Evolutionary conservation across 2,329 filamentous ascomycete species (phyloP).

Genomic region (Colletotrichum salicis): DNA sequence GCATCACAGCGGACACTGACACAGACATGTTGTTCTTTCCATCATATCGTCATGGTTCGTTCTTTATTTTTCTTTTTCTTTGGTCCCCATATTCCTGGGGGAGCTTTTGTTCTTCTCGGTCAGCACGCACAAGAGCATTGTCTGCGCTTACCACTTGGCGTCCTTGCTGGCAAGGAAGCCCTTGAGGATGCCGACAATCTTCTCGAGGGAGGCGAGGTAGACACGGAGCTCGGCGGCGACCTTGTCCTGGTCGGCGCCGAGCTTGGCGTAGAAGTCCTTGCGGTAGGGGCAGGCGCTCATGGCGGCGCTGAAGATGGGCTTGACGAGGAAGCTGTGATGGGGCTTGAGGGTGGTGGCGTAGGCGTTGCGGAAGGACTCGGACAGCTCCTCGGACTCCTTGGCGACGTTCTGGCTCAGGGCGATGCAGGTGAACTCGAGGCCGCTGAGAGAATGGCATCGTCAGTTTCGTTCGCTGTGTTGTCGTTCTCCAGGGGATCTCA

Average conservation of each 20-base stretch:
- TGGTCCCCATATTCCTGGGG: neutral
- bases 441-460: constrained; percentile 61
- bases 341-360: constrained; percentile 91
- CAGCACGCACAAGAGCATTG: neutral
- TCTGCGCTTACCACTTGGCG: constrained; percentile 62
- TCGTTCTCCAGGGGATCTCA: neutral
- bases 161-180: constrained; percentile 66
- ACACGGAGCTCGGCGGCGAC: constrained; percentile 71
- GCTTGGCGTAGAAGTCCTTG: constrained; percentile 90
- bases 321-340: constrained; percentile 90
- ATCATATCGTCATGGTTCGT: constrained; percentile 27
- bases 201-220: constrained; percentile 83
- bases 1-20: constrained; percentile 23
- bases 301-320: constrained; percentile 91
- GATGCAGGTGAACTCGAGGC: constrained; percentile 91
- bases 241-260: constrained; percentile 74
- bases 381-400: constrained; percentile 78
- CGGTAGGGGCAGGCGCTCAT: constrained; percentile 95
- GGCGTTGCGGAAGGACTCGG: constrained; percentile 85
- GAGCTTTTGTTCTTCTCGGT: neutral
- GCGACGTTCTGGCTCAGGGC: constrained; percentile 82
- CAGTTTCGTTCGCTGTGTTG: neutral
- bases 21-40: constrained; percentile 16
- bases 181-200: constrained; percentile 80
- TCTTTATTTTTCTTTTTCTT: neutral